phyloP scores from a whole-genome alignment of 192 early-diverging fungal genomes.

The Lobulomyces angularis region DNA sequence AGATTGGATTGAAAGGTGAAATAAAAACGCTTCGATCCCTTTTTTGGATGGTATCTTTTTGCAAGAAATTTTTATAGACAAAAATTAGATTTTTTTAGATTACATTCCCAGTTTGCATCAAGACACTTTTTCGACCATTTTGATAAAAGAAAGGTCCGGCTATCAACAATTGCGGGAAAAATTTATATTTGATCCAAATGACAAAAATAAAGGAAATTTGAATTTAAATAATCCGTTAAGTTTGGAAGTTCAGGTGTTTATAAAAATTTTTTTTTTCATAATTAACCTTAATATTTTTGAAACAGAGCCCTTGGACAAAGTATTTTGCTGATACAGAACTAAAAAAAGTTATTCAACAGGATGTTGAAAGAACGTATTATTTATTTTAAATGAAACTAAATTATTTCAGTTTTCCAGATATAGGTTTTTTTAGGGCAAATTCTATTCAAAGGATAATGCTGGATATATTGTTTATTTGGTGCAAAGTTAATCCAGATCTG shows the following conservation, averaged over 20 bases:
- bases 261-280: background rate
- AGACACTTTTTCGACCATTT: background rate
- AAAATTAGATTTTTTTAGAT: background rate
- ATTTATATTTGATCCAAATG: conserved; percentile 52
- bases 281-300: conserved; percentile 1
- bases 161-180: conserved; percentile 55
- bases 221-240: conserved; percentile 76
- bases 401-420: conserved; percentile 68
- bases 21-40: too few relatives aligned
- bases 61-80: too few relatives aligned
- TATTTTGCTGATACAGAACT: conserved; percentile 83
- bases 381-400: background rate
- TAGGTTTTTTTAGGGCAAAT: conserved; percentile 57
- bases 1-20: too few relatives aligned
- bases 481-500: conserved; percentile 75
- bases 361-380: conserved; percentile 79
- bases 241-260: conserved; percentile 59
- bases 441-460: conserved; percentile 55
- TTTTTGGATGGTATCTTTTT: too few relatives aligned
- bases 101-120: background rate
- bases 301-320: conserved; percentile 91
- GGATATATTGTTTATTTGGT: conserved; percentile 82
- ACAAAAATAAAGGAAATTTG: conserved; percentile 38
- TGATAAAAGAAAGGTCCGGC: conserved; percentile 42
- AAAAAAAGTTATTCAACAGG: conserved; percentile 69